Percentiles rank a stretch among this genome's conserved stretches.
phyloP scores from a whole-genome alignment of 306 rosid species.

The Luffa acutangula region DNA sequence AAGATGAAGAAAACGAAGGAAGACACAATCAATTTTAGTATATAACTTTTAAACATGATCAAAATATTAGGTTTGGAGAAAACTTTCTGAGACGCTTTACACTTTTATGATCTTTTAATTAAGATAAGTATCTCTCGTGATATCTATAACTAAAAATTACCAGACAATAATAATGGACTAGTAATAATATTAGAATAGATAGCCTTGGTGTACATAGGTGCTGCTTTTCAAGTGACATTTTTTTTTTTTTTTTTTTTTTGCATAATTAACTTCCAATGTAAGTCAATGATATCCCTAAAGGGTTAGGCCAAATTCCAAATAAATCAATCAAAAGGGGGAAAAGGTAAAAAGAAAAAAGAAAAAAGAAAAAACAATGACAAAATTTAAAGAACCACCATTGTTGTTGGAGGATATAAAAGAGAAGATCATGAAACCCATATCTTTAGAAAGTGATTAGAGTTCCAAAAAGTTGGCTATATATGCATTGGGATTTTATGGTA shows the following conservation, averaged over 20 bases:
- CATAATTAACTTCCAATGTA: background rate
- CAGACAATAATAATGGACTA: background rate
- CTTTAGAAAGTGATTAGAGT: constrained; percentile 46
- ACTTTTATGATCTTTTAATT: background rate
- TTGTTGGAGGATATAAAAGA: background rate
- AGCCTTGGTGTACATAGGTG: background rate
- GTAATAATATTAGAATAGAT: background rate
- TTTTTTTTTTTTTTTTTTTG: background rate
- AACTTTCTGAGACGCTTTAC: background rate
- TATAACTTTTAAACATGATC: background rate
- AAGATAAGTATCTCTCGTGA: background rate
- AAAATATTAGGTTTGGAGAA: background rate
- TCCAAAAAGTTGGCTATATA: constrained; percentile 38
- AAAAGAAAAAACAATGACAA: constrained; percentile 15
- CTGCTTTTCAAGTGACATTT: background rate
- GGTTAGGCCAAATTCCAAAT: background rate
- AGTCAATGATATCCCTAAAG: background rate
- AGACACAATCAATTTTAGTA: background rate
- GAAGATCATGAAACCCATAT: constrained; percentile 11
- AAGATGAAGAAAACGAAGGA: background rate
- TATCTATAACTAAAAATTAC: background rate
- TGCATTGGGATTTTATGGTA: constrained; percentile 23
- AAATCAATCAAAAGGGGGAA: background rate
- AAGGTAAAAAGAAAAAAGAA: constrained; percentile 1
- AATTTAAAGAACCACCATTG: background rate